phyloP scores from a whole-genome alignment of 805 yeast species.

The Yamadazyma akitaensis region DNA sequence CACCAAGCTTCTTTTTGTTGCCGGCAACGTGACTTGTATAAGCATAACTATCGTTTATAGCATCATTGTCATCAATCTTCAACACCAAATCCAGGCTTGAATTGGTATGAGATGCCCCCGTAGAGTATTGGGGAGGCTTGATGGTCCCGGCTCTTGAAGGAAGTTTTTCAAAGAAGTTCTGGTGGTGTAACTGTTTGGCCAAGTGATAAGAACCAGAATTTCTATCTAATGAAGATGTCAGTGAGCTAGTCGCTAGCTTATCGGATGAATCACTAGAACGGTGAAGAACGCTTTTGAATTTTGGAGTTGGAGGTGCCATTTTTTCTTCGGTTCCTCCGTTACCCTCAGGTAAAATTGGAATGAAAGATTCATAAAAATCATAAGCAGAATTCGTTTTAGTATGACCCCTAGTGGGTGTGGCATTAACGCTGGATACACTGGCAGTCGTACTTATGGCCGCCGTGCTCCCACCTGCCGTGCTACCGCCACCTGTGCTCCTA shows the following conservation, averaged over 20 bases:
- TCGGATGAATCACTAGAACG: slow-evolving; percentile 7
- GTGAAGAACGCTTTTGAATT: slow-evolving; percentile 5
- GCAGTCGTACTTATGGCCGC: neutral
- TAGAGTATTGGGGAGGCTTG: slow-evolving; percentile 2
- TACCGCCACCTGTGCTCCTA: neutral
- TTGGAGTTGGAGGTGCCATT: slow-evolving; percentile 8
- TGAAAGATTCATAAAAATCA: slow-evolving; percentile 42
- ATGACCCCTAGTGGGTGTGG: slow-evolving; percentile 5
- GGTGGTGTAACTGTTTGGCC: slow-evolving; percentile 38
- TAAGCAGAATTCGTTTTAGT: slow-evolving; percentile 21
- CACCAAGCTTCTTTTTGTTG: slow-evolving; percentile 9
- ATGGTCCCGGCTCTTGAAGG: slow-evolving; percentile 33
- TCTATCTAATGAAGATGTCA: slow-evolving; percentile 1
- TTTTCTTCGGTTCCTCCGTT: neutral
- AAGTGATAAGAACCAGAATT: slow-evolving; percentile 14
- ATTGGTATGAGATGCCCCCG: slow-evolving; percentile 13
- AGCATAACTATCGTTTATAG: slow-evolving; percentile 32
- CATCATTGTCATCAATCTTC: slow-evolving; percentile 17
- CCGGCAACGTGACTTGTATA: slow-evolving; percentile 7
- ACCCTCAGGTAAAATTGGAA: slow-evolving; percentile 32
- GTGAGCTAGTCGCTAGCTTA: neutral
- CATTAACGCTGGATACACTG: neutral
- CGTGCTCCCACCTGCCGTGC: neutral
- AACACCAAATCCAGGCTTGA: slow-evolving; percentile 25
- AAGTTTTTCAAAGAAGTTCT: slow-evolving; percentile 34